Conservation (phyloP, 2,329 filamentous ascomycete species). For the Didymella pomorum region DNA sequence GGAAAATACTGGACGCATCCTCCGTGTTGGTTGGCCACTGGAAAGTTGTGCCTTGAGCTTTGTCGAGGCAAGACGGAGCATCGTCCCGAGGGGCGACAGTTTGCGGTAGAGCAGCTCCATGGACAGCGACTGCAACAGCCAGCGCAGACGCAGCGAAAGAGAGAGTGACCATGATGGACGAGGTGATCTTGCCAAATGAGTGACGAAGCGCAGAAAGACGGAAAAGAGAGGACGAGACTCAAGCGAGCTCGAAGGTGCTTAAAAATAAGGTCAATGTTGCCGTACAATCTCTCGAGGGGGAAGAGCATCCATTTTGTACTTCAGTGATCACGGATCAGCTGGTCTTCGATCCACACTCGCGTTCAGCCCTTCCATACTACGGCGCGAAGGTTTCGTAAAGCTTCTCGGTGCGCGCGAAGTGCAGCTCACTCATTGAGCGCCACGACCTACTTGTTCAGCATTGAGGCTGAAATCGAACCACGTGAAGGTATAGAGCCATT, state of each 20-base stretch:
- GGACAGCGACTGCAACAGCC: neutral
- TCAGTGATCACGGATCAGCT: neutral
- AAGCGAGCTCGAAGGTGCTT: neutral
- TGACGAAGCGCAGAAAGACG: neutral
- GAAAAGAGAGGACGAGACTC: conserved; percentile 4
- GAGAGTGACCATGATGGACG: neutral
- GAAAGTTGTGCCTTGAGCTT: conserved; percentile 3
- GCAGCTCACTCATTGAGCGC: conserved; percentile 2
- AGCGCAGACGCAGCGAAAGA: neutral
- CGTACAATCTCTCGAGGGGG: neutral
- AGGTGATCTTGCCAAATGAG: neutral
- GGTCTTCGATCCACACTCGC: neutral
- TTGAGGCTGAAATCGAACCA: neutral
- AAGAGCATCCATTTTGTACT: neutral
- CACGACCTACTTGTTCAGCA: neutral
- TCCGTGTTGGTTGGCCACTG: neutral
- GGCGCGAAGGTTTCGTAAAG: conserved; percentile 4
- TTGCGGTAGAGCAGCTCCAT: conserved; percentile 8
- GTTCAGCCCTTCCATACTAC: neutral
- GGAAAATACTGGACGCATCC: neutral
- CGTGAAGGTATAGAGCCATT: neutral
- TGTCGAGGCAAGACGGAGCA: conserved; percentile 2
- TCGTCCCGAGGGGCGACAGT: neutral
- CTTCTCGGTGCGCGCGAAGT: conserved; percentile 1
- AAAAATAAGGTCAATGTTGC: neutral